phyloP scores from a whole-genome alignment of 176 grass and related monocot genomes.

The Eleusine indica region DNA sequence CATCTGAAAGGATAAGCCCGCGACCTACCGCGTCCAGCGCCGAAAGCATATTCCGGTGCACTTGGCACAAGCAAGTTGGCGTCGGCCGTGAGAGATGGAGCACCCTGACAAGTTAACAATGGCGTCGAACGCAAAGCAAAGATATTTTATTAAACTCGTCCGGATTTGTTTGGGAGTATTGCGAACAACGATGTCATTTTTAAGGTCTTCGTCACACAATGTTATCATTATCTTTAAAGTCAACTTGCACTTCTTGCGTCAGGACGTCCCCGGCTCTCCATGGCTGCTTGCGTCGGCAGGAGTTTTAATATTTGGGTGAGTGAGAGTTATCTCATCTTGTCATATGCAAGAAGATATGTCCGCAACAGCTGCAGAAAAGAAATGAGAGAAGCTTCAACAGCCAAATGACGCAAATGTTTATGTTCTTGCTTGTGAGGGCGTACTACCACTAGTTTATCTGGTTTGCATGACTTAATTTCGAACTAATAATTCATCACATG shows the following conservation, averaged over 20 bases:
- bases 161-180: neutral
- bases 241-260: constrained; percentile 28
- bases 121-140: neutral
- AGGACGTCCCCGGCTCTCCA: neutral
- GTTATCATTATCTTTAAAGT: neutral
- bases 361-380: neutral
- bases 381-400: neutral
- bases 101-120: neutral
- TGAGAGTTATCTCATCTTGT: neutral
- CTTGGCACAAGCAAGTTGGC: constrained; percentile 1
- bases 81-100: neutral
- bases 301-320: neutral
- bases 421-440: neutral
- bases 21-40: neutral
- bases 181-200: neutral
- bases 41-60: constrained; percentile 41
- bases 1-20: neutral
- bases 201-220: neutral
- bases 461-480: neutral
- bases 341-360: neutral
- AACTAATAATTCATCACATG: no score
- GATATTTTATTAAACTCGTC: neutral
- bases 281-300: neutral
- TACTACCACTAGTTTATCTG: neutral
- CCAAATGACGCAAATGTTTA: neutral